Evolutionary conservation across 306 rosid genomes (phyloP), one percentile per base, ranked within the genome.

Genomic region (Dalbergia cultrata): DNA sequence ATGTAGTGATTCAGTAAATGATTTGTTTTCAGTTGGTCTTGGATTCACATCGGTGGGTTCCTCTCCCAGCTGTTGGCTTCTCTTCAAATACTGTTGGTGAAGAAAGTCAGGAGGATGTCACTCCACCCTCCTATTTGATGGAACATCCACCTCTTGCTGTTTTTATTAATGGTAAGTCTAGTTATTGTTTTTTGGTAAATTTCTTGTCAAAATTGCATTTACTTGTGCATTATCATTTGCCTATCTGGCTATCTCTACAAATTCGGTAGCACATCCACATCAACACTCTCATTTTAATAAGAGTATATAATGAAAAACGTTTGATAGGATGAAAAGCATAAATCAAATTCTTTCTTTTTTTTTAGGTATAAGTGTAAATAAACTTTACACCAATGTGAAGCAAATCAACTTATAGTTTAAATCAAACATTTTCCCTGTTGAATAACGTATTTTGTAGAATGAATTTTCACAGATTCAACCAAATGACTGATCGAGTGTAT

Each of bases 11-110:
- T 79, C 63, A 45, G 43, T 44, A 60, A 57, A 59, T 77, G 72
- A 85, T 78, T 75, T 82, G 45, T 31, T 82, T 67, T 67, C 85
- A 95, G 99, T 81, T 93, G 89, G 97, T 95, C 75, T 84, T 96
- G 94, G 99, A 93, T 88, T 93, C 98, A 78, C 99, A 96, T 88
- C 99, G 98, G 61, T 96, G 99, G 99, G 99, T 96, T 80, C 97
- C 99, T 67, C 82, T 93, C 61, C 99, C 99, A 43, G 87, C 92
- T 69, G 90, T 96, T 87, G 99, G 99, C 84, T 96, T 88, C 86
- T 81, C 93, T 11, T 65, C 91, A 13, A 85, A 53, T 74, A 80
- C 83, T 66, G 56, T 85, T 63, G 92, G 95, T 62, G 97, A 92
- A 75, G 94, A 90, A 81, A 90, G 65, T 87, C 97, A 87, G 68